Conservation (phyloP, 805 yeast genomes). For the Ogataea neopini region DNA sequence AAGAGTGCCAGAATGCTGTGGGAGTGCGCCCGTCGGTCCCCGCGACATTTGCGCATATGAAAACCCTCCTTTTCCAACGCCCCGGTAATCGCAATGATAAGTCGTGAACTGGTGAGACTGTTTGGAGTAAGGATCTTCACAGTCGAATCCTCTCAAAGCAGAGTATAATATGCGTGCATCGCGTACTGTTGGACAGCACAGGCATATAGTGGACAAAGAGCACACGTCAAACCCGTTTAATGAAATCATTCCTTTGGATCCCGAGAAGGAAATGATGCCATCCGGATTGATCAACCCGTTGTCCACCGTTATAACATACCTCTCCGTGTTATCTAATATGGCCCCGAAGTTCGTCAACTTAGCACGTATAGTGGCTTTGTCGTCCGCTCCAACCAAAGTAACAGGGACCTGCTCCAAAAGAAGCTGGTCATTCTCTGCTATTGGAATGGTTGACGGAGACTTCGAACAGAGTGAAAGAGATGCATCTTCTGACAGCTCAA, state of each 20-base stretch:
- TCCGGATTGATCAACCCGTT: neutral
- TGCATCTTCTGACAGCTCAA: slow-evolving; percentile 2
- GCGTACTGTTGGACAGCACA: neutral
- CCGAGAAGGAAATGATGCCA: neutral
- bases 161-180: slow-evolving; percentile 10
- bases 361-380: neutral
- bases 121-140: slow-evolving; percentile 14
- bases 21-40: too few species aligned
- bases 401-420: neutral
- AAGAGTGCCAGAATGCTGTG: neutral
- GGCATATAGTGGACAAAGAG: slow-evolving; percentile 6
- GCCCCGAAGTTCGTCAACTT: neutral
- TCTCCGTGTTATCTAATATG: neutral
- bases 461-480: neutral
- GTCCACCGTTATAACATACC: neutral
- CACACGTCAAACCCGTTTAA: slow-evolving; percentile 6
- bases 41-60: too few species aligned
- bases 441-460: neutral
- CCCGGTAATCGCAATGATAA: slow-evolving; percentile 18
- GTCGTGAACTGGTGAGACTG: slow-evolving; percentile 10
- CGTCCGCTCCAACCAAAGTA: neutral
- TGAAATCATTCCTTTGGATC: slow-evolving; percentile 15
- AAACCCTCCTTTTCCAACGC: slow-evolving; percentile 11
- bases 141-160: slow-evolving; percentile 11
- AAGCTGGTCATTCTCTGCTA: neutral